Conservation (phyloP, 176 grass and related monocot genomes). For the Oryza officinalis region DNA sequence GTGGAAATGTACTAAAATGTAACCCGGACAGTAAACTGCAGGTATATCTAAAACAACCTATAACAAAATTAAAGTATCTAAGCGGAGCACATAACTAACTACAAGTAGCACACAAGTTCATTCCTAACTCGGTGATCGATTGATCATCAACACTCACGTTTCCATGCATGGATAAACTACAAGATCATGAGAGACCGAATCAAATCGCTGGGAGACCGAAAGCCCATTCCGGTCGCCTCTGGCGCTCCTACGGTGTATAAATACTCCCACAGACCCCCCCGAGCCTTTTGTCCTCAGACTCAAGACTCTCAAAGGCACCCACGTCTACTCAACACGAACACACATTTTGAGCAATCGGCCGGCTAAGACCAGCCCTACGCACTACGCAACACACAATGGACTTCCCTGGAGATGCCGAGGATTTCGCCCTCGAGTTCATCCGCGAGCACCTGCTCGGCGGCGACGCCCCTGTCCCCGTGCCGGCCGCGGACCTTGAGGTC, state of each 20-base stretch:
- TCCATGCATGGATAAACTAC: neutral
- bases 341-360: neutral
- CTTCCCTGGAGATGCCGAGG: conserved; percentile 40
- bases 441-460: conserved; percentile 51
- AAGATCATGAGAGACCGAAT: neutral
- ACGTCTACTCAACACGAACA: neutral
- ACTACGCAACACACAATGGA: conserved; percentile 29
- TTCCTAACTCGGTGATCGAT: too few relatives aligned
- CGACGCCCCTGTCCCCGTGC: neutral
- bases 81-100: too few relatives aligned
- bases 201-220: neutral
- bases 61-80: too few relatives aligned
- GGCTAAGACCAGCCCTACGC: neutral
- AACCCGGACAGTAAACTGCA: too few relatives aligned
- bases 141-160: neutral
- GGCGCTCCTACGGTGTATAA: neutral
- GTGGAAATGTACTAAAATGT: too few relatives aligned
- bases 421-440: conserved; percentile 49
- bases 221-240: too few relatives aligned
- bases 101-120: too few relatives aligned
- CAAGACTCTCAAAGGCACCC: too few relatives aligned
- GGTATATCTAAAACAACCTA: too few relatives aligned
- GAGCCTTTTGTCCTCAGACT: neutral
- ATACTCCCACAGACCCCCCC: neutral
- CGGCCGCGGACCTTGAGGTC: neutral